Evolutionary conservation across 2,329 filamentous ascomycete species (phyloP).

Genomic region (Colletotrichum navitas): DNA sequence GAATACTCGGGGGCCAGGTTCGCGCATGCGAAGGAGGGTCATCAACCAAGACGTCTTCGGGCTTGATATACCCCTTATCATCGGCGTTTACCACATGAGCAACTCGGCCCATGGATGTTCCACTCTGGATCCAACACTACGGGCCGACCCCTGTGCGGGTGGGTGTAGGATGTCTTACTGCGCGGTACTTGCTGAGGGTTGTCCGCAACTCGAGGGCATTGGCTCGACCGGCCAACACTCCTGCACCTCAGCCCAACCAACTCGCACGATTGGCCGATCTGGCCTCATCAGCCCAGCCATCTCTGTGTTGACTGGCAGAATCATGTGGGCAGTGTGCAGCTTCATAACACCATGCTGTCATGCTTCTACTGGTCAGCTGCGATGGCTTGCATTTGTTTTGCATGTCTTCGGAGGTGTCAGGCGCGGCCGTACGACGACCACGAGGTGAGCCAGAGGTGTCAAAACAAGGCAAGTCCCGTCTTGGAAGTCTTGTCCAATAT

Average conservation of each 20-base stretch:
- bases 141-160: constrained; percentile 36
- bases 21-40: constrained; percentile 27
- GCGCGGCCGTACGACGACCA: constrained; percentile 29
- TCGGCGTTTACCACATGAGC: constrained; percentile 25
- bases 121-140: constrained; percentile 25
- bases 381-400: constrained; percentile 26
- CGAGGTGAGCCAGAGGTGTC: constrained; percentile 4
- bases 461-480: constrained; percentile 41
- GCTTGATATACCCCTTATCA: constrained; percentile 28
- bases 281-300: background rate
- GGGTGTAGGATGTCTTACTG: constrained; percentile 21
- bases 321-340: constrained; percentile 33
- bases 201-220: constrained; percentile 26
- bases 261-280: constrained; percentile 37
- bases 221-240: constrained; percentile 24
- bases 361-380: constrained; percentile 23
- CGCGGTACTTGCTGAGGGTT: constrained; percentile 37
- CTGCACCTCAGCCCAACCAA: constrained; percentile 33
- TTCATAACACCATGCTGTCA: constrained; percentile 32
- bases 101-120: background rate
- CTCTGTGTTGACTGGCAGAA: constrained; percentile 26
- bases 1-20: constrained; percentile 2
- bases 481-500: constrained; percentile 13
- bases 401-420: constrained; percentile 36
- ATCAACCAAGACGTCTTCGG: constrained; percentile 29